phyloP scores from a whole-genome alignment of 192 early-diverging fungal species.

The Podila epigama region DNA sequence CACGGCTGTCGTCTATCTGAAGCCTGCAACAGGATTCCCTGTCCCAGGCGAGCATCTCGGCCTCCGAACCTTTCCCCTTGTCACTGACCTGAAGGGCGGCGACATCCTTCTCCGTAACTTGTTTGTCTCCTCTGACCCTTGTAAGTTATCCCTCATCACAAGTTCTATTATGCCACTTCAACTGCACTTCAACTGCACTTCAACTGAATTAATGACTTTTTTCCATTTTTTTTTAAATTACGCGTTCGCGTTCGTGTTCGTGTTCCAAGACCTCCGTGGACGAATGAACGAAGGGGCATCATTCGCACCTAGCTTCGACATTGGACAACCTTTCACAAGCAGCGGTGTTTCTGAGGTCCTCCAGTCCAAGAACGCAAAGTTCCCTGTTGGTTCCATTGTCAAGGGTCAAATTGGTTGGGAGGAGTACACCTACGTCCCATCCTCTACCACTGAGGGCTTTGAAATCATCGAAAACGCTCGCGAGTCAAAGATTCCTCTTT shows the following conservation, averaged over 20 bases:
- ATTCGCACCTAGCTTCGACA: conserved; percentile 52
- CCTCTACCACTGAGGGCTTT: conserved; percentile 16
- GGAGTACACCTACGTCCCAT: conserved; percentile 59
- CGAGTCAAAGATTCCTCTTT: conserved; percentile 56
- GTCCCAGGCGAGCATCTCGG: conserved; percentile 54
- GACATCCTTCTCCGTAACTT: conserved; percentile 65
- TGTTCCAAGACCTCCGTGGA: conserved; percentile 33
- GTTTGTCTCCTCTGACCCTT: conserved; percentile 78
- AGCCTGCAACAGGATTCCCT: conserved; percentile 45
- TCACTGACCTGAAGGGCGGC: conserved; percentile 48
- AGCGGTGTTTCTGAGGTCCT: conserved; percentile 70
- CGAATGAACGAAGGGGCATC: conserved; percentile 62
- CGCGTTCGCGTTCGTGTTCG: too few relatives aligned
- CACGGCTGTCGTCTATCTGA: conserved; percentile 44
- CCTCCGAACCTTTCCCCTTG: conserved; percentile 18
- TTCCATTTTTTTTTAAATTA: not conserved
- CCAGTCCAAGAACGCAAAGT: conserved; percentile 63
- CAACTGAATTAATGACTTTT: not conserved
- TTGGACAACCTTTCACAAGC: conserved; percentile 68
- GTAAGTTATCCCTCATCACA: conserved; percentile 56
- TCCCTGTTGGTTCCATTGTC: conserved; percentile 67
- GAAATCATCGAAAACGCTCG: conserved; percentile 49
- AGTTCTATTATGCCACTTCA: not conserved
- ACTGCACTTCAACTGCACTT: too few relatives aligned
- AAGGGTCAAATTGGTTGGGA: conserved; percentile 62